These are phyloP conservation scores for Escovopsis sp. DNA, from an alignment of 2,329 filamentous ascomycete species.

Conservation along the genomic window DNA sequence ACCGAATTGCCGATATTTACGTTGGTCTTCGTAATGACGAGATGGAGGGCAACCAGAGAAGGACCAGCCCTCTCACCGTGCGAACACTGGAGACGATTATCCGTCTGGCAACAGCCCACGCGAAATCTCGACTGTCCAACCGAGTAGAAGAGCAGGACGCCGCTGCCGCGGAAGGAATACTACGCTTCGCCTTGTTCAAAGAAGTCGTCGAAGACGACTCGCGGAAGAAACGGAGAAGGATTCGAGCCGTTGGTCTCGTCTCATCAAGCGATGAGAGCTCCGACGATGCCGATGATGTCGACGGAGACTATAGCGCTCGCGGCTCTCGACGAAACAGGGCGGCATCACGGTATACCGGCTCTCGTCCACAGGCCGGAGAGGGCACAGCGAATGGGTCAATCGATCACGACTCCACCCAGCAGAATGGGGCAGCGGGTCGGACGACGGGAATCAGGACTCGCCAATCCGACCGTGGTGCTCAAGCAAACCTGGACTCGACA, in stretches of 20 bases:
- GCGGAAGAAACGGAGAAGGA: constrained; percentile 68
- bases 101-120: constrained; percentile 88
- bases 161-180: constrained; percentile 69
- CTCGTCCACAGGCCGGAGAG: constrained; percentile 5
- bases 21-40: constrained; percentile 91
- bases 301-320: constrained; percentile 42
- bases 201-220: constrained; percentile 73
- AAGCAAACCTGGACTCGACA: constrained; percentile 23
- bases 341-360: constrained; percentile 16
- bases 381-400: constrained; percentile 1
- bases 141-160: constrained; percentile 84
- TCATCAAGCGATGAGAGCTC: constrained; percentile 43
- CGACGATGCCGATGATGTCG: constrained; percentile 41
- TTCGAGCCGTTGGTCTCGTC: constrained; percentile 36
- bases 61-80: constrained; percentile 89
- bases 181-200: constrained; percentile 93
- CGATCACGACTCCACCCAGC: not conserved
- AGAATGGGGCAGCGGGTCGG: constrained; percentile 25
- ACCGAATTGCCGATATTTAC: constrained; percentile 83
- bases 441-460: constrained; percentile 21
- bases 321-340: constrained; percentile 31
- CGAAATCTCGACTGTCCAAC: constrained; percentile 77
- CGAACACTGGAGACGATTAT: constrained; percentile 97
- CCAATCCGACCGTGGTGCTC: constrained; percentile 22
- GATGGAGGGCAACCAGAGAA: constrained; percentile 81